These are phyloP conservation scores for Saccharomycopsis sp. DNA, from an alignment of 805 yeast species.

Conservation along the genomic window DNA sequence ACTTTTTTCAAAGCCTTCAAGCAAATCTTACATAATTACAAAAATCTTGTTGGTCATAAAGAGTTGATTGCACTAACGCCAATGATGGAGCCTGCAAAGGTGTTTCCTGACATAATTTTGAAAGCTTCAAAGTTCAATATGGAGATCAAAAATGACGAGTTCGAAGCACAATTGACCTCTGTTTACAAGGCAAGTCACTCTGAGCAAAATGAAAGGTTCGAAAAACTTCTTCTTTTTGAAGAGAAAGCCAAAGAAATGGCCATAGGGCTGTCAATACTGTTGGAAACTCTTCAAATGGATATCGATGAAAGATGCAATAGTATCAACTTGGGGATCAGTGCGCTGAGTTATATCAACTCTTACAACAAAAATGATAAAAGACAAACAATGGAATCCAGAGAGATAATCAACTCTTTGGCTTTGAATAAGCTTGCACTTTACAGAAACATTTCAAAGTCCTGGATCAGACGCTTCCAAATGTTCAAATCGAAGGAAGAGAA, in stretches of 20 bases:
- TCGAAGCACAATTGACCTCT: constrained; percentile 51
- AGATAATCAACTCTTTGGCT: constrained; percentile 24
- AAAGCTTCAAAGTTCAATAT: constrained; percentile 35
- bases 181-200: constrained; percentile 48
- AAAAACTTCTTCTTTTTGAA: constrained; percentile 29
- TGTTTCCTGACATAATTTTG: constrained; percentile 36
- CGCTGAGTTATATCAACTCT: too few relatives aligned
- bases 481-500: constrained; percentile 21
- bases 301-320: neutral
- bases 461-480: constrained; percentile 29
- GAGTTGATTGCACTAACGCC: constrained; percentile 23
- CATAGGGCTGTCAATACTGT: neutral
- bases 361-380: neutral
- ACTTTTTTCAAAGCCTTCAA: constrained; percentile 39
- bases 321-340: neutral
- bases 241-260: constrained; percentile 7
- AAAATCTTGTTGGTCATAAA: constrained; percentile 26
- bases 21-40: constrained; percentile 38
- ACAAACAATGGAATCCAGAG: neutral
- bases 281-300: neutral
- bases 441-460: constrained; percentile 34
- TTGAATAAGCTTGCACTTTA: constrained; percentile 24
- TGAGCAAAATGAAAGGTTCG: constrained; percentile 45
- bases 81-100: constrained; percentile 24
- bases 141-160: constrained; percentile 54